A percentile compares a stretch with the other conserved stretches of the same genome.
Conservation (phyloP, 2,329 filamentous ascomycete species). For the Aureobasidium mangrovei region DNA sequence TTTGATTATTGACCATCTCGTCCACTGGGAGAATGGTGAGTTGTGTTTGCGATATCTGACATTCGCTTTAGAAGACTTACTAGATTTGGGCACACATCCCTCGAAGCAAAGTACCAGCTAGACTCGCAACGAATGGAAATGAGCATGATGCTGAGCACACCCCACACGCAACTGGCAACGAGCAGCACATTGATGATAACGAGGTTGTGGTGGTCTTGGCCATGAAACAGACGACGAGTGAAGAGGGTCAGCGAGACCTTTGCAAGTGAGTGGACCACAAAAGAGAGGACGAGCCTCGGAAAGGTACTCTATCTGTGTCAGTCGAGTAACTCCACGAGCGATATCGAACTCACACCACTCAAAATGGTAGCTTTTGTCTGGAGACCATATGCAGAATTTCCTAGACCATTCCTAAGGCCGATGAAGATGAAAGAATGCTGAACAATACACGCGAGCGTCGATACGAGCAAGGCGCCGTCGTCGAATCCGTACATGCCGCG, state of each 20-base stretch:
- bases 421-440: not conserved
- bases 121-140: not conserved
- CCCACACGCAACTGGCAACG: not conserved
- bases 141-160: constrained; percentile 1
- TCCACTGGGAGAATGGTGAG: not conserved
- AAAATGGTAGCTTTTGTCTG: not conserved
- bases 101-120: not conserved
- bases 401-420: not conserved
- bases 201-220: constrained; percentile 7
- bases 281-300: not conserved
- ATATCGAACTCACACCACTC: not conserved
- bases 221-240: constrained; percentile 13
- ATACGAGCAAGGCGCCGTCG: constrained; percentile 3
- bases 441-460: constrained; percentile 2
- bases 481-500: constrained; percentile 7
- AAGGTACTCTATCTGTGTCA: constrained; percentile 2
- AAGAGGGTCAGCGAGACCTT: constrained; percentile 14
- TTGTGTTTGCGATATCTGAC: not conserved
- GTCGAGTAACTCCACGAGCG: not conserved
- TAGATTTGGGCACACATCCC: not conserved
- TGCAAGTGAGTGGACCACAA: constrained; percentile 13
- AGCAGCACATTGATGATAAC: constrained; percentile 1
- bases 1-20: constrained; percentile 10
- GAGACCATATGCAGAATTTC: not conserved
- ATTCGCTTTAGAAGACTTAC: not conserved